These are phyloP conservation scores for Phytophthora vignae DNA, from an alignment of 352 stramenopile species.

Conservation along the genomic window DNA sequence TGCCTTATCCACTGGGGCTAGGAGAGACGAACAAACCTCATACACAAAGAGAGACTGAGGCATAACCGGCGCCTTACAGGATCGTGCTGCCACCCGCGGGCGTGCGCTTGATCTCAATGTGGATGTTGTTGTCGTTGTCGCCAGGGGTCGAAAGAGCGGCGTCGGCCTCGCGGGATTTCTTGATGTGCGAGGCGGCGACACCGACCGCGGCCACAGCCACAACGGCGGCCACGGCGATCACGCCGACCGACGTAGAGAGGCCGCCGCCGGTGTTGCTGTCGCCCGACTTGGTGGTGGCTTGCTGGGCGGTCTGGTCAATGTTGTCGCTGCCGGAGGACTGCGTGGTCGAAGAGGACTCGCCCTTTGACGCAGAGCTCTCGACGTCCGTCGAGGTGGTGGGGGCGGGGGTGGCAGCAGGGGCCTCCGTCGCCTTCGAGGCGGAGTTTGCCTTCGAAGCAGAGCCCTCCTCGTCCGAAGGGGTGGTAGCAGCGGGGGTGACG, in stretches of 20 bases:
- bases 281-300: slow-evolving; percentile 41
- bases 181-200: slow-evolving; percentile 30
- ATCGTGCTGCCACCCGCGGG: slow-evolving; percentile 53
- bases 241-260: background rate
- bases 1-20: slow-evolving; percentile 31
- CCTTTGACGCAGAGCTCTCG: slow-evolving; percentile 17
- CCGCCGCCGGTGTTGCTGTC: background rate
- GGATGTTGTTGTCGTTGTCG: slow-evolving; percentile 40
- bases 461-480: slow-evolving; percentile 2
- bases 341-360: slow-evolving; percentile 13
- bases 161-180: slow-evolving; percentile 35
- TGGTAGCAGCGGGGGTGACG: slow-evolving; percentile 11
- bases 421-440: background rate
- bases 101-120: slow-evolving; percentile 53
- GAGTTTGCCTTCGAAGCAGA: slow-evolving; percentile 14
- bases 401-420: slow-evolving; percentile 11
- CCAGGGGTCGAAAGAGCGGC: slow-evolving; percentile 33
- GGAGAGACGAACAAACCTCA: slow-evolving; percentile 38
- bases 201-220: slow-evolving; percentile 49
- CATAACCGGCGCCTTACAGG: slow-evolving; percentile 35
- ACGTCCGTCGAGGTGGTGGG: slow-evolving; percentile 7
- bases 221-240: slow-evolving; percentile 23
- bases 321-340: slow-evolving; percentile 27
- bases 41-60: slow-evolving; percentile 27
- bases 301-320: slow-evolving; percentile 32